Evolutionary conservation across 2,329 filamentous ascomycete genomes (phyloP).

Genomic region (Leptographium galeiforme): DNA sequence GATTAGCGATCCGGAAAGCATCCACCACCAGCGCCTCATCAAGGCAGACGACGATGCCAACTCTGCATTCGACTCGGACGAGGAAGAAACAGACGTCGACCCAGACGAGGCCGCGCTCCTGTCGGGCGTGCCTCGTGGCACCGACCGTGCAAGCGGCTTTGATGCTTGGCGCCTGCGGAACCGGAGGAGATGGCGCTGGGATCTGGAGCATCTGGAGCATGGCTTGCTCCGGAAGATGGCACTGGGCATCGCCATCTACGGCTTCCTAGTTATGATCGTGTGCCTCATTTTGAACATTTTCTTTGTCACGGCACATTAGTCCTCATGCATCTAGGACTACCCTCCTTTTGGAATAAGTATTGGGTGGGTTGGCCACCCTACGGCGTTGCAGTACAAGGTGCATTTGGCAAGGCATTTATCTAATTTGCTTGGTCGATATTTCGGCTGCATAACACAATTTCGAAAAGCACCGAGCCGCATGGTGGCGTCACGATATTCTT

Average conservation of each 20-base stretch:
- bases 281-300: constrained; percentile 80
- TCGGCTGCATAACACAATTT: no score
- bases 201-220: constrained; percentile 50
- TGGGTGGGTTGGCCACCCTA: no score
- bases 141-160: constrained; percentile 27
- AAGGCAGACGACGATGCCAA: constrained; percentile 84
- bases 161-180: constrained; percentile 25
- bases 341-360: not conserved
- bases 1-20: constrained; percentile 79
- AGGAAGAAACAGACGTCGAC: constrained; percentile 30
- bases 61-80: constrained; percentile 22
- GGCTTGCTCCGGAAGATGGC: constrained; percentile 56
- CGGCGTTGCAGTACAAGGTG: no score
- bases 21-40: constrained; percentile 70
- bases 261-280: constrained; percentile 74
- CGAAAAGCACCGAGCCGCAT: no score
- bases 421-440: no score
- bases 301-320: constrained; percentile 51
- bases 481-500: no score
- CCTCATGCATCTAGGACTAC: not conserved
- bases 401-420: no score
- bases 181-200: constrained; percentile 45
- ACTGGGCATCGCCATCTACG: constrained; percentile 68
- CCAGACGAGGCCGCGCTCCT: constrained; percentile 20
- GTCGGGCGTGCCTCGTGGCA: constrained; percentile 23